Percentiles rank a stretch among this genome's conserved stretches.
phyloP scores from a whole-genome alignment of 352 stramenopile genomes.

The Phytophthora fragariaefolia region DNA sequence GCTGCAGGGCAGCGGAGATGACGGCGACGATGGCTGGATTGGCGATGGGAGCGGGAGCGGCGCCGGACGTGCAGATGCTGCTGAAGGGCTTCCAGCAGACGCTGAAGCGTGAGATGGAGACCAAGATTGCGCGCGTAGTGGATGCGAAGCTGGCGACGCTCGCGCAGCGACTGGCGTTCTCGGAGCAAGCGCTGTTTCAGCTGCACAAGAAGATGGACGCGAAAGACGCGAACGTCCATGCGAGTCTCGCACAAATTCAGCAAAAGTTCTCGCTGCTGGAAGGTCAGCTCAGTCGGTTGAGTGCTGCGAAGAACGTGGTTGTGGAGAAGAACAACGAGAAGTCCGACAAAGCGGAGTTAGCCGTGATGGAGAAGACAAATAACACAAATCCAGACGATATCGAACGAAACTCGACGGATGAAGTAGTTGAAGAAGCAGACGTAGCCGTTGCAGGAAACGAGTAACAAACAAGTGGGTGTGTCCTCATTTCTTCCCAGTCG shows the following conservation, averaged over 20 bases:
- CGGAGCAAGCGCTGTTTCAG: constrained; percentile 70
- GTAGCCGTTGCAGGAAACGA: constrained; percentile 4
- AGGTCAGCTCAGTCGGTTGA: constrained; percentile 41
- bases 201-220: constrained; percentile 64
- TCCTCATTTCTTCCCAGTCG: constrained; percentile 49
- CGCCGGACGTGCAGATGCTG: constrained; percentile 41
- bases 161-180: constrained; percentile 61
- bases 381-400: background rate
- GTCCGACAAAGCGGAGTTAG: background rate
- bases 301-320: constrained; percentile 3
- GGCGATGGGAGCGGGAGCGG: constrained; percentile 12
- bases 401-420: constrained; percentile 1
- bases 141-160: constrained; percentile 66
- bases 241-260: constrained; percentile 49
- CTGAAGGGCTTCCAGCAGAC: constrained; percentile 66
- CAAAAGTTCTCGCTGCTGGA: constrained; percentile 53
- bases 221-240: constrained; percentile 44
- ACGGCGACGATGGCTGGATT: constrained; percentile 24
- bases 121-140: constrained; percentile 63
- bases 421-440: constrained; percentile 2
- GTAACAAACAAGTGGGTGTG: constrained; percentile 44
- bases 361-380: constrained; percentile 5
- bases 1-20: constrained; percentile 25
- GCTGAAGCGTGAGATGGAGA: constrained; percentile 70
- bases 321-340: constrained; percentile 1